Conservation (phyloP, 2,329 filamentous ascomycete genomes). For the Dactylellina cionopaga region DNA sequence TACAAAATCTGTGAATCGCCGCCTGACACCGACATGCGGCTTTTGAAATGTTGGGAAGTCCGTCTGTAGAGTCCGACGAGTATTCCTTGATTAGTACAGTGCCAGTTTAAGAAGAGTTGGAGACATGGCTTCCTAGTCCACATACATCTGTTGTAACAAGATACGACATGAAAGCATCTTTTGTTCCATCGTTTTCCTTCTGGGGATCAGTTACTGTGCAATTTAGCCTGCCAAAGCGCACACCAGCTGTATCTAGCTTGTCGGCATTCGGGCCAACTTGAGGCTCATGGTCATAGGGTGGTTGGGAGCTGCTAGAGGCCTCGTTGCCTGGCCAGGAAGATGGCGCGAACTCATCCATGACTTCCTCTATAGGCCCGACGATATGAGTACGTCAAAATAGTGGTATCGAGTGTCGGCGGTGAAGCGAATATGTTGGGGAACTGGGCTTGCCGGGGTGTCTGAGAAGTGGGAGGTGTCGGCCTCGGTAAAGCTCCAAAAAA, state of each 20-base stretch:
- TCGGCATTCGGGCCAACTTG: conserved; percentile 59
- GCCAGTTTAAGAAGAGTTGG: too few species aligned
- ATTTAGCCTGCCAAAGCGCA: conserved; percentile 79
- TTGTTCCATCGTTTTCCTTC: conserved; percentile 96
- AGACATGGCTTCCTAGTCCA: not conserved
- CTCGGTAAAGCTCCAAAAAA: conserved; percentile 34
- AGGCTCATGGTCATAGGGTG: conserved; percentile 50
- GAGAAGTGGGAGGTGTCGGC: conserved; percentile 25
- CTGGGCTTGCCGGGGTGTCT: conserved; percentile 18
- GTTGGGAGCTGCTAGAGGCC: conserved; percentile 44
- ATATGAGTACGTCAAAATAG: not conserved
- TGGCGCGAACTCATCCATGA: conserved; percentile 47
- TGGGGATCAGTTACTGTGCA: conserved; percentile 83
- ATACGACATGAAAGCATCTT: conserved; percentile 96
- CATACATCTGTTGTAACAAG: conserved; percentile 86
- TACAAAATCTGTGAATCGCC: conserved; percentile 96
- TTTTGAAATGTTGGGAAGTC: conserved; percentile 94
- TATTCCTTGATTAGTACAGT: not conserved
- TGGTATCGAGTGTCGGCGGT: not conserved
- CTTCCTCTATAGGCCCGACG: not conserved
- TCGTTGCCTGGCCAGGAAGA: conserved; percentile 40
- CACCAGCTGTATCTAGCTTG: conserved; percentile 68
- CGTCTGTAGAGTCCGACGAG: conserved; percentile 69
- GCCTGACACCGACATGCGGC: conserved; percentile 78
- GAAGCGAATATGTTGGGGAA: not conserved